Conservation (phyloP, 2,329 filamentous ascomycete species). For the Talaromyces atroroseus region DNA sequence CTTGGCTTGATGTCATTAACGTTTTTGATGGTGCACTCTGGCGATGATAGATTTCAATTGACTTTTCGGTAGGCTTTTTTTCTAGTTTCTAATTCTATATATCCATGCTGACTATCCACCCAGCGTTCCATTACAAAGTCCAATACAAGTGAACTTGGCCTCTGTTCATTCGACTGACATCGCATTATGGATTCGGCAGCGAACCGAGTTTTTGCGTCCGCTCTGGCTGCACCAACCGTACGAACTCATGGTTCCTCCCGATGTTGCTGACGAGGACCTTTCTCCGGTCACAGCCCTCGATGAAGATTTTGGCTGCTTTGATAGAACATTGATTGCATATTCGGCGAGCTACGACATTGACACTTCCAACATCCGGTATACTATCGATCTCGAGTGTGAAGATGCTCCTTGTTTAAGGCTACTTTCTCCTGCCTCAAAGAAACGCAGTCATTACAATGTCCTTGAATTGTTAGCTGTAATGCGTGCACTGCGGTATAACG, state of each 20-base stretch:
- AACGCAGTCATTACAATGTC: conserved; percentile 51
- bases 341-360: conserved; percentile 64
- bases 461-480: conserved; percentile 65
- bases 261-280: conserved; percentile 48
- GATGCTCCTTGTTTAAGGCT: conserved; percentile 64
- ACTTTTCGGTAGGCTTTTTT: conserved; percentile 49
- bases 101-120: neutral
- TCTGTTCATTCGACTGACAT: conserved; percentile 61
- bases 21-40: conserved; percentile 53
- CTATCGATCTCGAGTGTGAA: conserved; percentile 56
- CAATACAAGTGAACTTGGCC: conserved; percentile 55
- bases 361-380: conserved; percentile 61
- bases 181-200: conserved; percentile 55
- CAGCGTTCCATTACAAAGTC: conserved; percentile 51
- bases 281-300: conserved; percentile 44
- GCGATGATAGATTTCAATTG: conserved; percentile 62
- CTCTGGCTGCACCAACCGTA: conserved; percentile 61
- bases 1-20: conserved; percentile 61
- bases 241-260: conserved; percentile 54
- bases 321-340: conserved; percentile 63
- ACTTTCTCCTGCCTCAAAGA: conserved; percentile 48
- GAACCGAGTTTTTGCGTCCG: conserved; percentile 59
- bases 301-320: conserved; percentile 59
- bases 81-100: neutral
- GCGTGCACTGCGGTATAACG: conserved; percentile 64